Evolutionary conservation across 2,329 filamentous ascomycete species (phyloP), one percentile per base, ranked within the genome.

Genomic region (Chrysosporium queenslandicum): DNA sequence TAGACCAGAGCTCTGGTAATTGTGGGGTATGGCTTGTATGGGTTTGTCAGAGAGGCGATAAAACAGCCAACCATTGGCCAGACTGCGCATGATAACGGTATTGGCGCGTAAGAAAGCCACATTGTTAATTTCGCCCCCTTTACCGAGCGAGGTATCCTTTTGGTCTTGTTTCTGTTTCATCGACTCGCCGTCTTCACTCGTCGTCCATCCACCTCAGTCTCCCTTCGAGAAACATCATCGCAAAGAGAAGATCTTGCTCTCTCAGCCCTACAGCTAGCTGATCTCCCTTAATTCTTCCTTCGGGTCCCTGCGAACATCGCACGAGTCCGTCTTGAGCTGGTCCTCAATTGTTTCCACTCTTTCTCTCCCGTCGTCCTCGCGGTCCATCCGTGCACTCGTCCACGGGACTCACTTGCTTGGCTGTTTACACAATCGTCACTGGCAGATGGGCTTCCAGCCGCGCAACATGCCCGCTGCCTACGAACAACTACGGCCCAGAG

Each of bases 401-500:
- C 45, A n/a, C 20, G 20, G 30, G 45, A 47, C 32, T 18, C 18
- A 18, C 37, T 37, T 32, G 25, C 47, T 41, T 41, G 47, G 47
- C 23, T 34, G 20, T 41, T 41, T 23, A 20, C 27, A 11, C 7
- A 27, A 30, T 34, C 14, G 18, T 43, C 20, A 27, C 27, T 45
- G 48, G 48, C 48, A 45, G 39, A 51, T 51, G 48, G 48, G 48
- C 39, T 45, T 34, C 25, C 48, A 45, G 39, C 48, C 43, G 30
- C 53, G 57, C 64, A 69, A 62, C 59, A 82, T 81, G 77, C 76
- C 79, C 63, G 67, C 78, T 58, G 75, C 80, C 54, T 85, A 84
- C 71, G 81, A 83, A 68, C 39, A 51, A 43, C 75, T 82, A 62
- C 79, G 81, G 68, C 77, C 77, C 55, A 81, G 79, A 60, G 79